These are phyloP conservation scores for Syzygium grande DNA, from an alignment of 345 rosid species.

Conservation along the genomic window DNA sequence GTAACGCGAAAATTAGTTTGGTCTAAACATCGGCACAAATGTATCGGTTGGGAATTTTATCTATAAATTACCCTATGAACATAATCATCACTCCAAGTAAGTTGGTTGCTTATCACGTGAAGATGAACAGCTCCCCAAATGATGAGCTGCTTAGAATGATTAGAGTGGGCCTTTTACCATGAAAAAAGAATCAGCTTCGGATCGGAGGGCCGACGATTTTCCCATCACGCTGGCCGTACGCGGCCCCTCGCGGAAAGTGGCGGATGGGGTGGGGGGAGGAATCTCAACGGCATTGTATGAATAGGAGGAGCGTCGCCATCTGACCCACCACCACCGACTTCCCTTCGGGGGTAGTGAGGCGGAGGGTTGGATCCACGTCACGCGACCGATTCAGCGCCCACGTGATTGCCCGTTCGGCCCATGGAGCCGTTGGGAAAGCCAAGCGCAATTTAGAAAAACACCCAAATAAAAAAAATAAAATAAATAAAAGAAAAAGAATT, in stretches of 20 bases:
- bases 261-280: neutral
- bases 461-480: too few species aligned
- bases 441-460: neutral
- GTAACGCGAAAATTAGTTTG: fast-evolving
- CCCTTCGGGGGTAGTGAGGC: neutral
- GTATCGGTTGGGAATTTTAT: too few species aligned
- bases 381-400: neutral
- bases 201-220: neutral
- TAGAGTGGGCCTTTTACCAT: neutral
- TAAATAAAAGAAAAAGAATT: neutral
- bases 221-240: neutral
- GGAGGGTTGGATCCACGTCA: neutral
- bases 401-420: neutral
- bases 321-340: neutral
- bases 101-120: neutral
- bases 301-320: neutral
- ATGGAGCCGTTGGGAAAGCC: neutral
- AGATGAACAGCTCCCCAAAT: neutral
- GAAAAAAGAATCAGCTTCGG: neutral
- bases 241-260: too few species aligned
- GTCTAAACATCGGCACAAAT: too few species aligned
- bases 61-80: neutral
- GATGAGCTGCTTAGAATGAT: neutral
- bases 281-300: neutral
- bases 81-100: neutral